Base-by-base conservation (phyloP, 2,329 filamentous ascomycete genomes). In the Didymella exigua region DNA sequence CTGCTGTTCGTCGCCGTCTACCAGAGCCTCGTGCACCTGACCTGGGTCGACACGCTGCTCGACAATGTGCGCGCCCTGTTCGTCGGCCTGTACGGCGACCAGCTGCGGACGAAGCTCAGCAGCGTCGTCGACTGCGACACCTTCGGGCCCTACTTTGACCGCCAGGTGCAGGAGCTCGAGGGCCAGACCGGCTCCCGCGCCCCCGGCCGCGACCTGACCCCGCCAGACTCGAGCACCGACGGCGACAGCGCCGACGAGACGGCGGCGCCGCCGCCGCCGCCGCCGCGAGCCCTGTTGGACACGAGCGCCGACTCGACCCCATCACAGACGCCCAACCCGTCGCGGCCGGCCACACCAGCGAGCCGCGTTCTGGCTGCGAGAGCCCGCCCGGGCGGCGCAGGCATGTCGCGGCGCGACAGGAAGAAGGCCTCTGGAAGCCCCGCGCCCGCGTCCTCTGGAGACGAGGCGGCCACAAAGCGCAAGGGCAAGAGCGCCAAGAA, bases 1-100 rank as follows among this genome's bases (percentile, higher is more conserved):
- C 79, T 99, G 62, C 96, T 99, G 62, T 99, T 99, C 76, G 93
- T 98, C 69, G 95, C 93, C 62, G 95, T 99, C 61, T 99, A 99
- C 76, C 90, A 96, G 73, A 97, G 93, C 33, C 86, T 99, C 27
- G 84, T 99, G 26, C 93, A 97, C 75, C 85, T 99, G 8, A 93
- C 90, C 11, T 99, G 96, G 95, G 91, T 98, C 62, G 95, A 99
- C 76, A 92, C 95, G 75, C 87, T 99, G 42, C 86, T 99, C 63
- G 93, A 97, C 71, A 96, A 98, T 69, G 91, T 98, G 68, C 91
- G 89, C 73, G 92, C 90, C 9, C 87, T 99, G 29, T 99, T 98
- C 71, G 84, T 95, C 63, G 90, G 92, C 62, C 83, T 97, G 24
- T 99, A 98, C 74, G 90, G 88, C 63, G 89, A 95, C 54, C 89